These are phyloP conservation scores for Thinopyrum obtusiflorum DNA, from an alignment of 202 grass and related monocot species.

Conservation along the genomic window DNA sequence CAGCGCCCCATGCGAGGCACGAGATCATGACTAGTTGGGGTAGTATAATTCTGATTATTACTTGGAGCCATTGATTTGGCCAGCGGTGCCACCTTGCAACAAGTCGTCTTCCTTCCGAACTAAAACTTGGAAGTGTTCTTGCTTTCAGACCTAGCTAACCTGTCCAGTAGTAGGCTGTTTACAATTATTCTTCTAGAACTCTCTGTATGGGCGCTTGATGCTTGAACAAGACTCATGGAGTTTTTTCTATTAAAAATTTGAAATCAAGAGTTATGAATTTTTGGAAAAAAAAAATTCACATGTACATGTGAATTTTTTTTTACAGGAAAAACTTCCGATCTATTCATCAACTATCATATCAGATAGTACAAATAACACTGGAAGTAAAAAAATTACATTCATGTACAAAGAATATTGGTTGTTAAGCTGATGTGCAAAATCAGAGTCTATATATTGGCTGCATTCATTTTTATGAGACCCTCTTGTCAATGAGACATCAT, in stretches of 20 bases:
- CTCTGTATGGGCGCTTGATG: not conserved
- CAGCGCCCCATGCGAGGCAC: constrained; percentile 31
- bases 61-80: constrained; percentile 22
- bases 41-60: constrained; percentile 4
- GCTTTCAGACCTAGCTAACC: constrained; percentile 3
- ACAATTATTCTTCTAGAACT: not conserved
- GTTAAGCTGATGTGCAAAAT: no score
- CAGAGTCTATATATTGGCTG: no score
- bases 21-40: constrained; percentile 14
- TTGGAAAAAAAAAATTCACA: not conserved
- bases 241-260: no score
- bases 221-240: not conserved
- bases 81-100: not conserved
- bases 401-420: no score
- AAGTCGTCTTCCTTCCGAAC: not conserved
- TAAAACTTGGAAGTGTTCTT: not conserved
- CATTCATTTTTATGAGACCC: no score
- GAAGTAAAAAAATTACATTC: not conserved
- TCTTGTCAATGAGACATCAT: no score
- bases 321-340: no score
- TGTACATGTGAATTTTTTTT: not conserved
- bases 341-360: no score
- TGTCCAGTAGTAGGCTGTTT: not conserved
- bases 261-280: not conserved
- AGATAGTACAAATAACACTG: not conserved